These are phyloP conservation scores for Pholiota molesta DNA, from an alignment of 768 basidiomycete genomes.

Conservation along the genomic window DNA sequence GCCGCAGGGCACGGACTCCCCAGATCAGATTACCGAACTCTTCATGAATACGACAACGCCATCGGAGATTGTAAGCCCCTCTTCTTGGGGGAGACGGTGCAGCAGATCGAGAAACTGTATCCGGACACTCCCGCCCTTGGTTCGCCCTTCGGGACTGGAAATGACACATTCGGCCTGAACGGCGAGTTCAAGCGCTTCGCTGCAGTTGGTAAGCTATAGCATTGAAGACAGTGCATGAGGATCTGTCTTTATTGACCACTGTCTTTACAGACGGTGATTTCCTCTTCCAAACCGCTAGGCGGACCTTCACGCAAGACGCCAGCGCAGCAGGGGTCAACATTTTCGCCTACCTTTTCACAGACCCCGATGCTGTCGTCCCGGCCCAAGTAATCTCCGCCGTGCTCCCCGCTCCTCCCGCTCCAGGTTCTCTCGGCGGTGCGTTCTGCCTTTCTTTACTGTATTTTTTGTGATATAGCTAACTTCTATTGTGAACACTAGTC, in stretches of 20 bases:
- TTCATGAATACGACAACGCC: constrained; percentile 26
- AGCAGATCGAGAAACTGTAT: constrained; percentile 36
- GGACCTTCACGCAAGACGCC: constrained; percentile 37
- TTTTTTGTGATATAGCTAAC: not conserved
- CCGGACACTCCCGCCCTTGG: constrained; percentile 41
- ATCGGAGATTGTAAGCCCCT: constrained; percentile 22
- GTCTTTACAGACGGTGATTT: constrained; percentile 29
- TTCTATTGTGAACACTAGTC: not conserved
- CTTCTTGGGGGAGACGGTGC: constrained; percentile 17
- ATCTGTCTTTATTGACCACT: not conserved
- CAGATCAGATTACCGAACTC: constrained; percentile 22
- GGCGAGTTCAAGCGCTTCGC: constrained; percentile 30
- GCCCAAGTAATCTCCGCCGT: not conserved
- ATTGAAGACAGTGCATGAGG: not conserved
- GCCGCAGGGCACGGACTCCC: constrained; percentile 23
- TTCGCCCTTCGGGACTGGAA: constrained; percentile 46
- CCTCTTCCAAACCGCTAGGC: constrained; percentile 24
- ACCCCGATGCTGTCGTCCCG: constrained; percentile 20
- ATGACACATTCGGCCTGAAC: constrained; percentile 41
- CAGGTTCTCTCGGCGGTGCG: constrained; percentile 31
- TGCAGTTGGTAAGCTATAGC: constrained; percentile 23
- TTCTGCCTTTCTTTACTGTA: not conserved
- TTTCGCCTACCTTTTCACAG: constrained; percentile 43
- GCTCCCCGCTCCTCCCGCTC: constrained; percentile 17
- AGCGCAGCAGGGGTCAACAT: constrained; percentile 35